These are phyloP conservation scores for Cynanchum wilfordii DNA, from an alignment of 257 asterid genomes.

Conservation along the genomic window DNA sequence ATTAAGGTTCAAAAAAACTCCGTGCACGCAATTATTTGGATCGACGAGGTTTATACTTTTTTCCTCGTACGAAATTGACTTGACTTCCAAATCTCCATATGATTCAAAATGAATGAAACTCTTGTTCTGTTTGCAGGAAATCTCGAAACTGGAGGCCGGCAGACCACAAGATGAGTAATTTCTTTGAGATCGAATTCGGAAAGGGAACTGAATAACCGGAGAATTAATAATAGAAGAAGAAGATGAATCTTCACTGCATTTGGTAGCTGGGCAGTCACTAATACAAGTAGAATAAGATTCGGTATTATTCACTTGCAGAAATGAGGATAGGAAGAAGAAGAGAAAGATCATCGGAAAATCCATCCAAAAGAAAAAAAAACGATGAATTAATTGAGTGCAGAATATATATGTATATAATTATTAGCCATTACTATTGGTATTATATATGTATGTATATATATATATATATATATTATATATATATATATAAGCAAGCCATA, in stretches of 20 bases:
- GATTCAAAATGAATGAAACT: constrained; percentile 29
- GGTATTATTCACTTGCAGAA: background rate
- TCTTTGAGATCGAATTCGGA: constrained; percentile 6
- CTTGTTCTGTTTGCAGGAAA: constrained; percentile 27
- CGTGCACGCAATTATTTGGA: constrained; percentile 41
- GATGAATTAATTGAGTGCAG: background rate
- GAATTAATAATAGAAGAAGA: background rate
- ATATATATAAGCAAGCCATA: too few relatives aligned
- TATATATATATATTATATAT: background rate
- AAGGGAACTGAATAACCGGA: constrained; percentile 24
- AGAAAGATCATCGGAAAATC: background rate
- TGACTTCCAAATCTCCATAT: constrained; percentile 36
- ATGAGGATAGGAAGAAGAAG: background rate
- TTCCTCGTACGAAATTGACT: constrained; percentile 30
- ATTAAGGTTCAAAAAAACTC: constrained; percentile 47
- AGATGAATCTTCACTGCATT: background rate
- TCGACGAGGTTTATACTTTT: constrained; percentile 30
- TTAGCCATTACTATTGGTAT: too few relatives aligned
- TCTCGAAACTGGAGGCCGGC: constrained; percentile 17
- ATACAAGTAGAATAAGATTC: background rate
- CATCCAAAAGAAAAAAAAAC: background rate
- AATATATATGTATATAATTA: background rate
- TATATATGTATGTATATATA: too few relatives aligned
- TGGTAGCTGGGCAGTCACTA: constrained; percentile 12
- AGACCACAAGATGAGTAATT: background rate